Percentiles rank a stretch among this genome's conserved stretches.
These are phyloP conservation scores for Cryphonectria japonica DNA, from an alignment of 2,329 filamentous ascomycete genomes.

Conservation along the genomic window DNA sequence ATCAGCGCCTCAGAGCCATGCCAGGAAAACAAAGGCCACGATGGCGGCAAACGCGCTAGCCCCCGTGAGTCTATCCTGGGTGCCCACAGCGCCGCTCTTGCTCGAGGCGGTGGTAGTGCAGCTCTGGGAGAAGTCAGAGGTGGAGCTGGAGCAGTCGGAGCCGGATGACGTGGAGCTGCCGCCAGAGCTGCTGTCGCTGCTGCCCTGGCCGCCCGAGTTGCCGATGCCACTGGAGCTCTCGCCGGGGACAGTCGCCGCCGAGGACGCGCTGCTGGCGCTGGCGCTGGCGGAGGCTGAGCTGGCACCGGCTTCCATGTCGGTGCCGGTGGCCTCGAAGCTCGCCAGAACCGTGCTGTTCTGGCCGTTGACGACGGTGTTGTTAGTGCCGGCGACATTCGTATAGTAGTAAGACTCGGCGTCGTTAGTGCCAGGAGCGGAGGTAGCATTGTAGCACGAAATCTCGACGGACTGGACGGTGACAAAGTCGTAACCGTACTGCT, in stretches of 20 bases:
- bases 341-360: conserved; percentile 76
- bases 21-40: conserved; percentile 40
- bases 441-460: conserved; percentile 82
- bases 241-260: conserved; percentile 37
- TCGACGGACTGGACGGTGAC: conserved; percentile 75
- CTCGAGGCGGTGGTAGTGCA: conserved; percentile 38
- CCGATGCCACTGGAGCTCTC: conserved; percentile 35
- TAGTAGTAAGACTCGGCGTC: conserved; percentile 77
- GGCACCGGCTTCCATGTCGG: conserved; percentile 65
- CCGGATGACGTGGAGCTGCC: conserved; percentile 22
- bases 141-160: conserved; percentile 38
- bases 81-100: conserved; percentile 37
- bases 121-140: conserved; percentile 38
- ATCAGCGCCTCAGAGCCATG: conserved; percentile 35
- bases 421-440: conserved; percentile 66
- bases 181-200: conserved; percentile 32
- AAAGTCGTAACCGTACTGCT: conserved; percentile 86
- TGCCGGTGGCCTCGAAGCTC: conserved; percentile 80
- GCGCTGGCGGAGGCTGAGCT: conserved; percentile 30
- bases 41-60: conserved; percentile 44
- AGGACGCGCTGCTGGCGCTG: conserved; percentile 24
- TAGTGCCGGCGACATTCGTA: conserved; percentile 65
- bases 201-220: conserved; percentile 29
- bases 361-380: conserved; percentile 77
- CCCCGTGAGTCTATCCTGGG: conserved; percentile 36